Base-by-base conservation (phyloP, 1,284 basidiomycete genomes). In the Boletus smithii region DNA sequence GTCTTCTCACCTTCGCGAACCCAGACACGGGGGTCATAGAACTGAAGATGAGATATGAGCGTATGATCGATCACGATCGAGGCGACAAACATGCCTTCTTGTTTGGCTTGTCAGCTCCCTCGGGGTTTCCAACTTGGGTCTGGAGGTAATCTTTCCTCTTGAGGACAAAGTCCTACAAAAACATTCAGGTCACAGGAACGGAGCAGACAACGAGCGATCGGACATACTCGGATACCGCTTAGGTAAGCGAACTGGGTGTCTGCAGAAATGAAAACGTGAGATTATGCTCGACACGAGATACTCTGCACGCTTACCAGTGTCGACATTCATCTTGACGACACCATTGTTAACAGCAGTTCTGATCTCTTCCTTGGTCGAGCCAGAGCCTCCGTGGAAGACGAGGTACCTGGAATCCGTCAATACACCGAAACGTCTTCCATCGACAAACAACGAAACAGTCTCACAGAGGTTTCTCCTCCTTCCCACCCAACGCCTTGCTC, bases 351-450 rank as follows among this genome's bases (percentile, higher is more conserved):
- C 95, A 48, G 95, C 95, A 42, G 88, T 93, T 63, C 77, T 77
- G 74, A 99, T 99, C 76, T 99, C 97, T 50, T 97, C 87, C 76
- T 95, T 95, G 62, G 88, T 86, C 31, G 95, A 98, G 50, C 97
- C 97, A 48, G 95, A 98, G 60, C 97, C 97, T 73, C 97, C 97
- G 78, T 99, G 97, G 93, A 99, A 99, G 72, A 99, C 97, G 53
- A 99, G 90, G 85, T 88, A 98, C 61, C 89, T 91, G 53, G 6
- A 14, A 26, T 6, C 4, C 5, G 8, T 58, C 23, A 49, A 37
- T 6, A 30, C 18, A 37, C 14, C 7, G 13, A 20, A n/a, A 5
- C 5, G 3, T 17, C 17, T 26, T 16, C 8, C 20, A 26, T n/a
- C n/a, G 3, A 11, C 29, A 9, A 37, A 9, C 35, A 14, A 38